Base-by-base conservation (phyloP, 345 rosid species). In the Pistacia integerrima region DNA sequence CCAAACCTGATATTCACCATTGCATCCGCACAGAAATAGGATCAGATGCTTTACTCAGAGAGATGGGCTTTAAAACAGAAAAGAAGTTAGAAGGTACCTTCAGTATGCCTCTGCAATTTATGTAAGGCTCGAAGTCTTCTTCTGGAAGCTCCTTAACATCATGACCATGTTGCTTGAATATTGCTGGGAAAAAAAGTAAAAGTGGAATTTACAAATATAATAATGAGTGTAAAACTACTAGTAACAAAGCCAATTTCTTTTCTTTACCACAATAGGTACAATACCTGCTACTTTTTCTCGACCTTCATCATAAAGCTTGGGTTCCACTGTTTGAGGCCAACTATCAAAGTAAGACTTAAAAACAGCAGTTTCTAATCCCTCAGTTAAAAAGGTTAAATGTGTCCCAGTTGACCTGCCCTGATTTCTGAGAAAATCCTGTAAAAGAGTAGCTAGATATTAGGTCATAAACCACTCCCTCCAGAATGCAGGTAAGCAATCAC, bases 271-370 rank as follows among this genome's bases (percentile, higher is more conserved):
- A 60, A 54, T 9, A 74, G 51, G 59, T 72, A 64, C 80, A 80
- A 44, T 48, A 94, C 98, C 98, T 87, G 97, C 97, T 76, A 94
- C 87, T 94, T 94, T 94, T 81, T 82, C 97, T 78, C 97, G 89
- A 63, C 98, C 95, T 76, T 94, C 98, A 70, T 83, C 91, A 81
- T 88, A 90, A 67, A 92, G 85, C 77, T 79, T 89, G 52, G 87
- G 76, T 64, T 94, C 92, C 8, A 44, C 77, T 17, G 76, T 85
- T 72, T 85, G 86, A 64, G 97, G 95, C 98, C 98, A 94, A 72
- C 81, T 82, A 46, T 81, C 74, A 71, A 94, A 94, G 76, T 85
- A 76, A 66, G 93, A 94, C 80, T 79, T 87, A 78, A 94, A 94
- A 51, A 68, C 67, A 20, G 87, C 81, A 73, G 92, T 90, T 79